Evolutionary conservation across 2,329 filamentous ascomycete species (phyloP).

Genomic region (Hymenoscyphus fraxineus): DNA sequence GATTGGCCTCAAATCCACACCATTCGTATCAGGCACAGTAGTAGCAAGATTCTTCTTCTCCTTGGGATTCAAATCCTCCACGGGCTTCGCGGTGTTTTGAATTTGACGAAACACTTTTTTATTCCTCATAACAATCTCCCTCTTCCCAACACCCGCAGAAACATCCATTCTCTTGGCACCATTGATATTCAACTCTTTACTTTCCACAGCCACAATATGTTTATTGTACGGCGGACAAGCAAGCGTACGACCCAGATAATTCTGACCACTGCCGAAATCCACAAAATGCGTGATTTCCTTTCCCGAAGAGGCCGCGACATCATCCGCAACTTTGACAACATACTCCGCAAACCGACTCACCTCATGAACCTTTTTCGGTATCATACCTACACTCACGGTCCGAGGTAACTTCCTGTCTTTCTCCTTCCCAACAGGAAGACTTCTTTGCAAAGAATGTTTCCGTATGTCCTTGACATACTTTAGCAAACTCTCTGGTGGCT

Average conservation of each 20-base stretch:
- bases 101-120: slow-evolving; percentile 67
- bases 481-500: slow-evolving; percentile 50
- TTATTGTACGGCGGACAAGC: slow-evolving; percentile 82
- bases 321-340: slow-evolving; percentile 57
- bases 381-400: slow-evolving; percentile 85
- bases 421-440: slow-evolving; percentile 46
- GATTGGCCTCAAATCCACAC: slow-evolving; percentile 47
- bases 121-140: slow-evolving; percentile 70
- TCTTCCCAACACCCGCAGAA: slow-evolving; percentile 71
- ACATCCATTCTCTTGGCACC: slow-evolving; percentile 83
- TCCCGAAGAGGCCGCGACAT: slow-evolving; percentile 55
- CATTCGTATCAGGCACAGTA: slow-evolving; percentile 30
- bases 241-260: slow-evolving; percentile 86
- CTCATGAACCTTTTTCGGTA: slow-evolving; percentile 91
- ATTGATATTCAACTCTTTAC: slow-evolving; percentile 77
- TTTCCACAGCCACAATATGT: slow-evolving; percentile 87
- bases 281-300: slow-evolving; percentile 76
- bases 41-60: slow-evolving; percentile 38
- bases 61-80: slow-evolving; percentile 42
- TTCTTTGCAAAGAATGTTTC: slow-evolving; percentile 61
- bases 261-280: slow-evolving; percentile 95
- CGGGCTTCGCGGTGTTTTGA: slow-evolving; percentile 35
- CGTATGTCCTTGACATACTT: slow-evolving; percentile 71
- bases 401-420: slow-evolving; percentile 59
- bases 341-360: slow-evolving; percentile 88